Percentiles rank a stretch among this genome's conserved stretches.
phyloP scores from a whole-genome alignment of 2,329 filamentous ascomycete genomes.

The Botryotinia narcissicola region DNA sequence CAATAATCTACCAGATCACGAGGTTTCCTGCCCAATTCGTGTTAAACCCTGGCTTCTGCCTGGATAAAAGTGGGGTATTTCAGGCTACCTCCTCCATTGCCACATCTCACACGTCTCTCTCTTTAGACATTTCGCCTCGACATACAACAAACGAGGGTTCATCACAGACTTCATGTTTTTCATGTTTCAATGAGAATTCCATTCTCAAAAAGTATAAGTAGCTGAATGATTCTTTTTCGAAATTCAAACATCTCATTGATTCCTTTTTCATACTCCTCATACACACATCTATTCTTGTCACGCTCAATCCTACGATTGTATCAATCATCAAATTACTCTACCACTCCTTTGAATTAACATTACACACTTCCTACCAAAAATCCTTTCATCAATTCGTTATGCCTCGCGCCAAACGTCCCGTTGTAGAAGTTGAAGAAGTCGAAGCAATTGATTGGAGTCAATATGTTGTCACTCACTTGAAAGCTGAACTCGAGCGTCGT shows the following conservation, averaged over 20 bases:
- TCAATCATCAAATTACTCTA: background rate
- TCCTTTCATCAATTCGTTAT: constrained; percentile 4
- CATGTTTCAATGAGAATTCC: background rate
- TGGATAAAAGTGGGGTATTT: constrained; percentile 12
- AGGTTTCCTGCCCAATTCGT: constrained; percentile 1
- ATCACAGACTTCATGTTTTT: background rate
- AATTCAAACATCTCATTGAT: background rate
- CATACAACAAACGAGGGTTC: background rate
- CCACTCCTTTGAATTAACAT: background rate
- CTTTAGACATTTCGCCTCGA: background rate
- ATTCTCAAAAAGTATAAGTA: constrained; percentile 12
- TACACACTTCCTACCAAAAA: background rate
- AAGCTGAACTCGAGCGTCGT: constrained; percentile 68
- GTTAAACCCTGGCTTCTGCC: constrained; percentile 11
- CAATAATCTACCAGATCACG: background rate
- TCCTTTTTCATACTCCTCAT: background rate
- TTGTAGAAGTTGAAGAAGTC: constrained; percentile 1
- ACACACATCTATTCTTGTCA: background rate
- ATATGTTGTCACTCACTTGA: constrained; percentile 69
- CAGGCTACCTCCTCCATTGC: background rate
- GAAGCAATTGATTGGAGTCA: constrained; percentile 43
- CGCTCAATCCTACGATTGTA: background rate
- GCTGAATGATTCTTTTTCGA: background rate
- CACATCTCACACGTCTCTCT: background rate
- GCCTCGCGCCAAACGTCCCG: constrained; percentile 9